A percentile compares a stretch with the other conserved stretches of the same genome.
Conservation (phyloP, 2,329 filamentous ascomycete species). For the Calcarisporium arbuscula region DNA sequence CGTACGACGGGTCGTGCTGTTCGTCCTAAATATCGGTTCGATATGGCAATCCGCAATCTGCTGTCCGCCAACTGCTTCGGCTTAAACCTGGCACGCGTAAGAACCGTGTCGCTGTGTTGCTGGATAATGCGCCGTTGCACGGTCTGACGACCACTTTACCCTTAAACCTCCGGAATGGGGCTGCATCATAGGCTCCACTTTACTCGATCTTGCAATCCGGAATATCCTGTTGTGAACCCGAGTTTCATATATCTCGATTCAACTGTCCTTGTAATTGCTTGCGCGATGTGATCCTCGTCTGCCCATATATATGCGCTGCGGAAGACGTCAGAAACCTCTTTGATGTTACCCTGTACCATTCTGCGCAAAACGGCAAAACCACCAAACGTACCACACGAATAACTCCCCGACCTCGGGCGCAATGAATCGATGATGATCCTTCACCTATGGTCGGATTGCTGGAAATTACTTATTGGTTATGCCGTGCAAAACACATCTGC, state of each 20-base stretch:
- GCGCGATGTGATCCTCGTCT: not conserved
- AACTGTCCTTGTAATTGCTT: not conserved
- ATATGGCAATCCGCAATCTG: not conserved
- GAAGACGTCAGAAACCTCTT: not conserved
- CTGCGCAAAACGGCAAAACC: not conserved
- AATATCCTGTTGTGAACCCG: no score
- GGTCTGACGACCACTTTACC: constrained; percentile 4
- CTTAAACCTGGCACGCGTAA: no score
- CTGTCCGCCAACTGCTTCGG: no score
- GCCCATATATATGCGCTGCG: not conserved
- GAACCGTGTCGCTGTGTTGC: constrained; percentile 4
- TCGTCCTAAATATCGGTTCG: not conserved
- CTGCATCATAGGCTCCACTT: not conserved
- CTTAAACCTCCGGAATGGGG: not conserved
- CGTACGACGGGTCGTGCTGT: not conserved
- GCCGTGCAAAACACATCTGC: constrained; percentile 3
- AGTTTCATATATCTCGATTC: no score
- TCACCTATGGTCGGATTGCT: not conserved
- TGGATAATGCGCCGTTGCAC: constrained; percentile 5
- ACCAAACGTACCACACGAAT: constrained; percentile 1
- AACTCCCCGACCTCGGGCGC: not conserved
- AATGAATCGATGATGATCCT: not conserved
- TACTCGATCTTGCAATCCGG: not conserved
- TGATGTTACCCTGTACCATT: constrained; percentile 1
- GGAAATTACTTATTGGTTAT: constrained; percentile 5